Evolutionary conservation across 1,284 basidiomycete genomes (phyloP), one percentile per base, ranked within the genome.

Genomic region (Dichomitus squalens): DNA sequence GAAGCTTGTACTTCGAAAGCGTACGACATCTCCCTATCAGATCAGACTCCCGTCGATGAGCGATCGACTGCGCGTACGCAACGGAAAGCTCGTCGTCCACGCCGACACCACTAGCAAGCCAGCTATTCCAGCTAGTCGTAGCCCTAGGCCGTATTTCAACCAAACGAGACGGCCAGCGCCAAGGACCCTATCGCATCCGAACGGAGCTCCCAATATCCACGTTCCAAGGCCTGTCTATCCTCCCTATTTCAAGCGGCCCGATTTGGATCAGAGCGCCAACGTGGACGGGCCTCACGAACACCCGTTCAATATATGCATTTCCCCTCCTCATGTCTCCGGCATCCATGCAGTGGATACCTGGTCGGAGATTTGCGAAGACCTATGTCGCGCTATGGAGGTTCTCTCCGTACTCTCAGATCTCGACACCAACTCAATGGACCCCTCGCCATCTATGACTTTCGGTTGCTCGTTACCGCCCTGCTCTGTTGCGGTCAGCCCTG

Each of bases 21-120:
- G 64, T 18, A 43, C 61, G 8, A 63, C 59, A 18, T 60, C 64
- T 4, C 64, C 64, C 1, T 64, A 59, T 46, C 64, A 65, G 38
- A 52, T 65, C 51, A 63, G 58, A 46, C 47, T 65, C 18, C 59
- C 61, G 14, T 47, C 49, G 18, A 61, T 61, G 64, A 21, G 41
- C 14, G 57, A 41, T 25, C 60, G 64, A 4, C 31, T 59, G 16
- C 49, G 53, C 7, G 64, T 56, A 29, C 58, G 46, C 6, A 57
- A 58, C 39, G 39, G 35, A 33, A 49, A 43, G 29, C 50, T 47
- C 1, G 29, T 47, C 44, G 27, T 49, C 48, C 48, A 49, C 36
- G 21, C 48, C 33, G 35, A 49, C 16, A 23, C 20, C 34, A 27
- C 48, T 8, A 25, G 9, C 48, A 49, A 49, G 16, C 1, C 35